Evolutionary conservation across 352 stramenopile genomes (phyloP), one percentile per base, ranked within the genome.

Genomic region (Ophiocytium majus): DNA sequence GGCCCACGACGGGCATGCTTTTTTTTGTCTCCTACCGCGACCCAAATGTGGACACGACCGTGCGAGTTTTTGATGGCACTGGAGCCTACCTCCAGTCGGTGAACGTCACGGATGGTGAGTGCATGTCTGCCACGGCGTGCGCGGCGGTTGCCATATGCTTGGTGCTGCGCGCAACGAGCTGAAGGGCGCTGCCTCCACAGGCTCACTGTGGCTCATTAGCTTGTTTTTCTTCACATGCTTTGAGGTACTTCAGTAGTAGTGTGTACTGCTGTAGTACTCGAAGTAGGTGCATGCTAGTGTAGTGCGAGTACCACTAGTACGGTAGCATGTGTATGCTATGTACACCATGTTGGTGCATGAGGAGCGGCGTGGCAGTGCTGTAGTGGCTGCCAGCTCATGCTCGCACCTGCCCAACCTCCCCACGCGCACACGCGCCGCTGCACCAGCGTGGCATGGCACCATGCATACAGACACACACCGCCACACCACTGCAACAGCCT

Each of bases 21-120:
- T 89, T 92, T 50, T 95, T 92, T 83, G 84, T 94, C 36, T 93
- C 90, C 49, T 96, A 96, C 88, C 88, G 93, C 64, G 93, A 96
- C 88, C 93, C 93, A 0, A 96, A 96, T 85, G 83, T 95, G 14
- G 83, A 87, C 9, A 84, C 83, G 84, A 95, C 92, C 28, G 88
- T 96, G 31, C 91, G 95, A 80, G 90, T 93, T 17, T 96, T 95
- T 85, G 92, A 95, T 78, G 89, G 80, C 57, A 85, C 79, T 31
- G 71, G 79, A 17, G 35, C 5, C 35, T 78, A 78, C 35, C 66
- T 78, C 43, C 5, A 57, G 5, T 57, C 43, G 5, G 43, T 57
- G 5, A 57, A 14, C 43, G 43, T 57, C 43, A 57, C 14, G 43
- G 14, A 57, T 57, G 43, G 5, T 57, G 43, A 14, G 43, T 57